These are phyloP conservation scores for Hemerocallis citrina DNA, from an alignment of 106 monocot genomes.

Conservation along the genomic window DNA sequence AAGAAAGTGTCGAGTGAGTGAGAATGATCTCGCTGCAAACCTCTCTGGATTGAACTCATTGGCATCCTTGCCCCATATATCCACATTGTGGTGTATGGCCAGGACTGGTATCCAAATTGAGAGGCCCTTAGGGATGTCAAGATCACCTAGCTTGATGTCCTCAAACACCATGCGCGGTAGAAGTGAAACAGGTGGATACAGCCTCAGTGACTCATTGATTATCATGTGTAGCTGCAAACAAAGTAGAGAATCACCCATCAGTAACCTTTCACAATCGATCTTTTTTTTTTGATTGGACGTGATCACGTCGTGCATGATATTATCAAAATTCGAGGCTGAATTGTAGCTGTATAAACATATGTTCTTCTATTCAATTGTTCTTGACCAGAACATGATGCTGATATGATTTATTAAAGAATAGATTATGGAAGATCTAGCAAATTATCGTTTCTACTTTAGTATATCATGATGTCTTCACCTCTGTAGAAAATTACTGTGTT, in stretches of 20 bases:
- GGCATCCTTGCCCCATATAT: slow-evolving; percentile 78
- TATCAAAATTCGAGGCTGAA: too few species aligned
- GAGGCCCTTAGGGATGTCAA: slow-evolving; percentile 69
- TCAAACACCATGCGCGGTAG: slow-evolving; percentile 82
- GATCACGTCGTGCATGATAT: too few species aligned
- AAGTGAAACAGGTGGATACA: slow-evolving; percentile 77
- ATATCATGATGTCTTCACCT: too few species aligned
- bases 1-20: slow-evolving; percentile 61
- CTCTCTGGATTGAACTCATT: slow-evolving; percentile 77
- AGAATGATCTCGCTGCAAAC: slow-evolving; percentile 46
- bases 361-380: too few species aligned
- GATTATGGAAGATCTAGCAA: too few species aligned
- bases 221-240: slow-evolving; percentile 78
- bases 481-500: too few species aligned
- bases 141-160: slow-evolving; percentile 78
- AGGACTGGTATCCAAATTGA: slow-evolving; percentile 93
- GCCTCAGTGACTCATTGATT: slow-evolving; percentile 80
- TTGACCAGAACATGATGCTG: too few species aligned
- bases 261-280: too few species aligned
- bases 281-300: too few species aligned
- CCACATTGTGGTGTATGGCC: slow-evolving; percentile 76
- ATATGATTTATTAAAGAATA: too few species aligned
- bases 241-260: neutral
- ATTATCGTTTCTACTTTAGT: too few species aligned
- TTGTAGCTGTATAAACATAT: too few species aligned